phyloP scores from a whole-genome alignment of 805 yeast species.

The Schizosaccharomyces octosporus region DNA sequence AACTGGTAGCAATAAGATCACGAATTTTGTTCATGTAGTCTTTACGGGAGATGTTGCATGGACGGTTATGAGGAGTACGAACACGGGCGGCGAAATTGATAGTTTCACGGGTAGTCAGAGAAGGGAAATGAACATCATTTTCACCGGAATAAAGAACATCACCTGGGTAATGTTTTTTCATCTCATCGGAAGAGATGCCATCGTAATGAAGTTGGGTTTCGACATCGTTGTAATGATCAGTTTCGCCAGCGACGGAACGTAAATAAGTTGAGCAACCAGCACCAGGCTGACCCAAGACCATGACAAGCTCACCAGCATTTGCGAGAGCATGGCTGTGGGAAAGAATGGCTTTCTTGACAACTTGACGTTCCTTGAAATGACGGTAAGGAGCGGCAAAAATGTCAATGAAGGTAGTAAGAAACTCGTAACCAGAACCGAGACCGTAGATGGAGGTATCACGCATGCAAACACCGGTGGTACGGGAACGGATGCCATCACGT shows the following conservation, averaged over 20 bases:
- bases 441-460: constrained; percentile 21
- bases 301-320: constrained; percentile 39
- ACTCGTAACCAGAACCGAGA: constrained; percentile 23
- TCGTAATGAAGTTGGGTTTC: constrained; percentile 37
- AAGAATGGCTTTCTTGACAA: neutral
- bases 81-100: constrained; percentile 43
- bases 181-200: constrained; percentile 33
- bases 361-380: neutral
- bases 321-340: constrained; percentile 25
- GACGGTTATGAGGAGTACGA: constrained; percentile 35
- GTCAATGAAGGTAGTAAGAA: constrained; percentile 22
- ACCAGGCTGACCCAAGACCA: constrained; percentile 63
- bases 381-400: constrained; percentile 13
- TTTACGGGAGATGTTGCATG: constrained; percentile 22
- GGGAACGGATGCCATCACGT: constrained; percentile 14
- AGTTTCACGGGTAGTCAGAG: constrained; percentile 50
- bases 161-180: constrained; percentile 31
- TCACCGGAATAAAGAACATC: constrained; percentile 21
- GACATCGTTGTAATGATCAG: constrained; percentile 24
- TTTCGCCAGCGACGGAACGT: constrained; percentile 49
- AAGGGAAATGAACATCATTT: constrained; percentile 53
- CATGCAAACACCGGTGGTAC: constrained; percentile 17
- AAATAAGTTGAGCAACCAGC: constrained; percentile 42
- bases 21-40: constrained; percentile 46
- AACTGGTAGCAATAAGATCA: constrained; percentile 39